Evolutionary conservation across 306 rosid genomes (phyloP).

Genomic region (Abrus pulchellus): DNA sequence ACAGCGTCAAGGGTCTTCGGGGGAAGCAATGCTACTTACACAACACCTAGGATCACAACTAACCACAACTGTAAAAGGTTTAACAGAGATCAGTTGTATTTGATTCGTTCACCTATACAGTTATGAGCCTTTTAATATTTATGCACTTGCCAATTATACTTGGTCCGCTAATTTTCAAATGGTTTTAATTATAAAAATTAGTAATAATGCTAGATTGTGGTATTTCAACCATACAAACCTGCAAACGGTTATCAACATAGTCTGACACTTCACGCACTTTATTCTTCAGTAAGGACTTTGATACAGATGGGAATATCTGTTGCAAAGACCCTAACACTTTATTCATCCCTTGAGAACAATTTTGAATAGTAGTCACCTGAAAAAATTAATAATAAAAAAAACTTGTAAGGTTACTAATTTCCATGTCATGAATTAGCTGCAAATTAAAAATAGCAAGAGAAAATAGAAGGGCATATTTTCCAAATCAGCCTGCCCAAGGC

Average conservation of each 20-base stretch:
- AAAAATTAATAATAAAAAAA: slow-evolving; percentile 30
- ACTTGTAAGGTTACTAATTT: slow-evolving; percentile 35
- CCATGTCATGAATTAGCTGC: slow-evolving; percentile 40
- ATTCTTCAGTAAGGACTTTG: slow-evolving; percentile 74
- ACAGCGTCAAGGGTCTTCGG: neutral
- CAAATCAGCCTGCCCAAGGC: slow-evolving; percentile 28
- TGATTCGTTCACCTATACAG: neutral
- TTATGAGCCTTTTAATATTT: neutral
- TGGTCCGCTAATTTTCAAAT: neutral
- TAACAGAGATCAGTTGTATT: neutral
- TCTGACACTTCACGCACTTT: slow-evolving; percentile 87
- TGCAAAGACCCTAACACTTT: slow-evolving; percentile 79
- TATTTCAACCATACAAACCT: slow-evolving; percentile 65
- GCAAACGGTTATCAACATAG: slow-evolving; percentile 81
- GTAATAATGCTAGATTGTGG: slow-evolving; percentile 30
- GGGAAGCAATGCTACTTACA: slow-evolving; percentile 12
- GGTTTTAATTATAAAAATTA: slow-evolving; percentile 40
- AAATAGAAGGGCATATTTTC: slow-evolving; percentile 19
- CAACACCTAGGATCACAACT: slow-evolving; percentile 21
- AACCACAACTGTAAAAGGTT: slow-evolving; percentile 22
- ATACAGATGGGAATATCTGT: slow-evolving; percentile 70
- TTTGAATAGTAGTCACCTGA: slow-evolving; percentile 85
- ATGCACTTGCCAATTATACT: slow-evolving; percentile 9
- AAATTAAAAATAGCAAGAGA: slow-evolving; percentile 6
- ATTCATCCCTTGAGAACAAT: slow-evolving; percentile 76